A percentile compares a stretch with the other conserved stretches of the same genome.
These are phyloP conservation scores for Cucurbita pepo DNA, from an alignment of 306 rosid genomes.

Conservation along the genomic window DNA sequence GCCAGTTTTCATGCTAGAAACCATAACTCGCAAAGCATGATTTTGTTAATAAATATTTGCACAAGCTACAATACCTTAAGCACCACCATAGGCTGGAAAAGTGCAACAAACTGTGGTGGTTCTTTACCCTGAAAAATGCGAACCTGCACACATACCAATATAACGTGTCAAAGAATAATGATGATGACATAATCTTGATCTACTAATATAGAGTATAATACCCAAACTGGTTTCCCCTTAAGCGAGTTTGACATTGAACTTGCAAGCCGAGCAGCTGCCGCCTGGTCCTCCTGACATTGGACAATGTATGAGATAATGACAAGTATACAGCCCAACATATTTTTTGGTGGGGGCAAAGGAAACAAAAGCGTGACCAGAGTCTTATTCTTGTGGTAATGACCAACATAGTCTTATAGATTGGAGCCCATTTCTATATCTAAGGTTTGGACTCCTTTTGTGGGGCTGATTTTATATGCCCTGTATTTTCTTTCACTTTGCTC, in stretches of 20 bases:
- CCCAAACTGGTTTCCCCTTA: conserved; percentile 99
- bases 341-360: not conserved
- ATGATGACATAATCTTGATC: not conserved
- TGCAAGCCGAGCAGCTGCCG: conserved; percentile 65
- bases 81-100: conserved; percentile 84
- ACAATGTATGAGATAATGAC: not conserved
- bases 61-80: conserved; percentile 48
- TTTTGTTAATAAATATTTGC: not conserved
- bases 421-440: no score
- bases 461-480: no score
- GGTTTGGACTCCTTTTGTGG: no score
- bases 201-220: conserved; percentile 9
- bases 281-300: conserved; percentile 74
- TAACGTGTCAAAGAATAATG: not conserved
- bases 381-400: no score
- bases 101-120: conserved; percentile 78
- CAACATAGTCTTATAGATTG: no score
- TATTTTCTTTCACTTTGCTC: no score
- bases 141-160: conserved; percentile 34
- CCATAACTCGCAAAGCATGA: not conserved
- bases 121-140: conserved; percentile 85
- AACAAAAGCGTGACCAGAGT: not conserved
- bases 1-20: not conserved
- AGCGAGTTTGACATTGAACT: conserved; percentile 77
- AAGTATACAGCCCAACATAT: not conserved